Evolutionary conservation across 257 asterid genomes (phyloP).

Genomic region (Jaltomata sinuosa): DNA sequence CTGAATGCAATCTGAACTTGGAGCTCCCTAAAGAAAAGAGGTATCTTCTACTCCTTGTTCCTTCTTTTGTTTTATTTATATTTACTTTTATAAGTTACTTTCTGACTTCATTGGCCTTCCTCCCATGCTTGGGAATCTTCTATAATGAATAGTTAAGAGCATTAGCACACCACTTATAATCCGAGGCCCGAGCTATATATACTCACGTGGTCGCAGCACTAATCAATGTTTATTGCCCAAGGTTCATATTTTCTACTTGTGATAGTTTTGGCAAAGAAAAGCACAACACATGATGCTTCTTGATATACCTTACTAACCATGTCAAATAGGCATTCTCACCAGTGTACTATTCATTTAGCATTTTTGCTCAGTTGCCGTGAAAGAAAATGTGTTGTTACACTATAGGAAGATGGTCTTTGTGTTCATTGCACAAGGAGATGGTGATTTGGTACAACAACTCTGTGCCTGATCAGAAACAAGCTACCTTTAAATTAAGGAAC

Average conservation of each 20-base stretch:
- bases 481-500: neutral
- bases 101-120: neutral
- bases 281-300: neutral
- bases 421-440: neutral
- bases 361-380: neutral
- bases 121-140: neutral
- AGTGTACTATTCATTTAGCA: neutral
- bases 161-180: too few relatives aligned
- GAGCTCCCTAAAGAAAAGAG: neutral
- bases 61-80: neutral
- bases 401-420: neutral
- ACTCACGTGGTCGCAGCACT: neutral
- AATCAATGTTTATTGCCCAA: neutral
- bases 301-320: neutral
- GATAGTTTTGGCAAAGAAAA: neutral
- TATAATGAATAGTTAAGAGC: neutral
- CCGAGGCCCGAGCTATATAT: too few relatives aligned
- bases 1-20: neutral
- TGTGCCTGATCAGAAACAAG: neutral
- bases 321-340: neutral
- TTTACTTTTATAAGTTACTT: neutral
- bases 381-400: neutral
- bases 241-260: neutral
- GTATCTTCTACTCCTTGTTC: neutral
- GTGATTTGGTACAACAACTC: neutral